These are phyloP conservation scores for Cucurbita maxima DNA, from an alignment of 306 rosid genomes.

Conservation along the genomic window DNA sequence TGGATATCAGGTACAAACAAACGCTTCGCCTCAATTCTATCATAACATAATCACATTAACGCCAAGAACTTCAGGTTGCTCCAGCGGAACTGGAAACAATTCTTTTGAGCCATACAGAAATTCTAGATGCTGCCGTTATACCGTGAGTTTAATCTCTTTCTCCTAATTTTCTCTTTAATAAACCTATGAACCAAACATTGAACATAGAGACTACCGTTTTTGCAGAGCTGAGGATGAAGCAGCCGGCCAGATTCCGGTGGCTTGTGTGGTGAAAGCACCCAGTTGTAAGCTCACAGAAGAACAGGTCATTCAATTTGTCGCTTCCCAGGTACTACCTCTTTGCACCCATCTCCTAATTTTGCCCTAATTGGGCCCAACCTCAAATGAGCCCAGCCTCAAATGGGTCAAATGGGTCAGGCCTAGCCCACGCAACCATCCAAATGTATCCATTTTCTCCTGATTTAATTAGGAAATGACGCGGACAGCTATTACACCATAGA, in stretches of 20 bases:
- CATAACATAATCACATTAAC: neutral
- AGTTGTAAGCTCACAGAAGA: slow-evolving; percentile 40
- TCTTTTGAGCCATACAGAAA: slow-evolving; percentile 55
- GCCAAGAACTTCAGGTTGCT: slow-evolving; percentile 34
- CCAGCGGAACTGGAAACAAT: slow-evolving; percentile 87
- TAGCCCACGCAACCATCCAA: neutral
- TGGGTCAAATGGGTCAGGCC: neutral
- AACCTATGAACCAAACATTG: no score
- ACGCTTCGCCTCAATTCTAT: neutral
- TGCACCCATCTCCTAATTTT: neutral
- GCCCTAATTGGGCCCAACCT: neutral
- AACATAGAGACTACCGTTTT: neutral
- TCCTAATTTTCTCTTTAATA: no score
- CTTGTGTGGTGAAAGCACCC: slow-evolving; percentile 54
- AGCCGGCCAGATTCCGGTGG: slow-evolving; percentile 87
- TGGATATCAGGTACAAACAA: slow-evolving; percentile 60
- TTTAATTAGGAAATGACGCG: no score
- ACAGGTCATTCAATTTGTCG: slow-evolving; percentile 68
- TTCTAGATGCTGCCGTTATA: slow-evolving; percentile 78
- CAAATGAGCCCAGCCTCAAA: no score
- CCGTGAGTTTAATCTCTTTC: slow-evolving; percentile 32
- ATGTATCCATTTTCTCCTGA: neutral
- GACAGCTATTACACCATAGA: no score
- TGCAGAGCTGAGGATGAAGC: slow-evolving; percentile 68
- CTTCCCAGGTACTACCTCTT: slow-evolving; percentile 42